Evolutionary conservation across 176 grass and related monocot genomes (phyloP).

Genomic region (Zea mays): Zm-B73-REFERENCE-NAM-5.0 NC_050102.1:137429001-137429500

Average conservation of each 20-base stretch:
- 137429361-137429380: conserved; percentile 14
- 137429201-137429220: neutral
- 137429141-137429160: neutral
- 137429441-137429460: neutral
- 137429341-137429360: conserved; percentile 30
- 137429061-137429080: neutral
- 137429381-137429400: conserved; percentile 33
- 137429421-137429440: conserved; percentile 34
- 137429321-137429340: conserved; percentile 19
- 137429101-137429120: conserved; percentile 29
- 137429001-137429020: conserved; percentile 24
- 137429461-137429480: conserved; percentile 37
- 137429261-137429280: neutral
- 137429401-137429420: conserved; percentile 38
- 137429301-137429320: conserved; percentile 45
- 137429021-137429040: neutral
- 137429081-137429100: conserved; percentile 42
- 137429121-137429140: neutral
- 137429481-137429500: conserved; percentile 43
- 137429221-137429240: neutral
- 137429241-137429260: neutral
- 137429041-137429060: conserved; percentile 6
- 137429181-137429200: neutral
- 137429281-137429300: neutral
- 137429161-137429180: neutral